Percentiles rank a stretch among this genome's conserved stretches.
Evolutionary conservation across 2,329 filamentous ascomycete species (phyloP).

Genomic region (Trichoderma atroviride): DNA sequence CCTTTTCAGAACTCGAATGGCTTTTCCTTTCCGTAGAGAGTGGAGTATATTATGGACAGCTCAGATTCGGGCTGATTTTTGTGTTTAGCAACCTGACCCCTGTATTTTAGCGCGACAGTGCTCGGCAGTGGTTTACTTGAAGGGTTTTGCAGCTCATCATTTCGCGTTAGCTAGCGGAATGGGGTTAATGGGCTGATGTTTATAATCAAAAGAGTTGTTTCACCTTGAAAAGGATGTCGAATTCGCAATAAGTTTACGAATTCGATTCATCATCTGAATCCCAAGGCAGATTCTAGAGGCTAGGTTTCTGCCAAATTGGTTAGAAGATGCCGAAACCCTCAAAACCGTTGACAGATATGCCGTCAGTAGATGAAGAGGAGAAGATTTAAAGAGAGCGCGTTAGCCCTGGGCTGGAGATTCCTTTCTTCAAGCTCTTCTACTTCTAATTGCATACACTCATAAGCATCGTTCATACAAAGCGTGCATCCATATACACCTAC

Average conservation of each 20-base stretch:
- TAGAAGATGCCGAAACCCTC: not conserved
- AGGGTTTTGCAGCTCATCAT: not conserved
- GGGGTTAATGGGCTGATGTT: not conserved
- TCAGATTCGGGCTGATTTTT: not conserved
- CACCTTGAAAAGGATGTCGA: not conserved
- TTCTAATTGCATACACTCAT: not conserved
- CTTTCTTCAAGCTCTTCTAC: not conserved
- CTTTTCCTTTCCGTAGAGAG: not conserved
- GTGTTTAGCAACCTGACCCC: not conserved
- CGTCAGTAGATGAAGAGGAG: not conserved
- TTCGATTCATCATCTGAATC: not conserved
- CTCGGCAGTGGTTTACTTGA: not conserved
- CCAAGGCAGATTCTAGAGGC: not conserved
- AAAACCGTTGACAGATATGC: not conserved
- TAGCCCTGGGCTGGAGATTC: not conserved
- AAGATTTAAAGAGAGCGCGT: not conserved
- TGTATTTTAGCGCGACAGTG: not conserved
- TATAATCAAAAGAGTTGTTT: not conserved
- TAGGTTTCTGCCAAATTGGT: not conserved
- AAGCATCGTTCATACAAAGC: not conserved
- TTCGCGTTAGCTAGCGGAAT: slow-evolving; percentile 13
- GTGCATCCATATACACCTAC: not conserved
- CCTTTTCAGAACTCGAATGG: not conserved
- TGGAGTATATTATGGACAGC: not conserved
- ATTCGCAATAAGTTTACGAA: not conserved